phyloP scores from a whole-genome alignment of 1,284 basidiomycete genomes.

The Neolentinus lepideus region DNA sequence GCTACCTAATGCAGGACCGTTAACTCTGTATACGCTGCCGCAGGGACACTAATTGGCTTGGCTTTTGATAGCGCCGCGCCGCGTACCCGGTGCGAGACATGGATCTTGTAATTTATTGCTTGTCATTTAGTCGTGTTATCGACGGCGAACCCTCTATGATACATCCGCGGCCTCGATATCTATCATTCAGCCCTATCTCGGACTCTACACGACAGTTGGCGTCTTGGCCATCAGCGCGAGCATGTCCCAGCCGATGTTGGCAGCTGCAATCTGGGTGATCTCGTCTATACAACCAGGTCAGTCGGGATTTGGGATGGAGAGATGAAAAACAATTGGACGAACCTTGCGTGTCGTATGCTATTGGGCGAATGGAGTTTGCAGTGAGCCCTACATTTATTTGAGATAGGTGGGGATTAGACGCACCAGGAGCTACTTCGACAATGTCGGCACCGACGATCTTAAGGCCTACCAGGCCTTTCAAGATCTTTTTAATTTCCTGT shows the following conservation, averaged over 20 bases:
- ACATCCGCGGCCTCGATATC: too few species aligned
- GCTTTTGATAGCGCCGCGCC: too few species aligned
- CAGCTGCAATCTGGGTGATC: conserved; percentile 26
- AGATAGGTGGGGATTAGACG: conserved; percentile 1
- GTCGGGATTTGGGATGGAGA: neutral
- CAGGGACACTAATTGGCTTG: too few species aligned
- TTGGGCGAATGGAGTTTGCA: neutral
- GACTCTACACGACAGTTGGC: conserved; percentile 14
- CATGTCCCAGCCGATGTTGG: conserved; percentile 25
- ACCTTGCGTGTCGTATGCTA: conserved; percentile 24
- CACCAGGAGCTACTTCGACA: conserved; percentile 30
- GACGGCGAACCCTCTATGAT: too few species aligned
- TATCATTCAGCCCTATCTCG: too few species aligned
- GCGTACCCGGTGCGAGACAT: too few species aligned
- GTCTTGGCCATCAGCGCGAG: conserved; percentile 25
- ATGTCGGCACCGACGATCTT: conserved; percentile 33
- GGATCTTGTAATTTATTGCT: too few species aligned
- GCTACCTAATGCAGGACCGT: too few species aligned
- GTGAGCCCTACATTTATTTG: neutral
- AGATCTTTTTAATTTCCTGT: conserved; percentile 31
- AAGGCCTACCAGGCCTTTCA: conserved; percentile 28
- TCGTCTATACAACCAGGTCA: conserved; percentile 16
- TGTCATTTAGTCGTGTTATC: too few species aligned
- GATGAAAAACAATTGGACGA: neutral
- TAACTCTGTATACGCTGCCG: too few species aligned